Base-by-base conservation (phyloP, 768 basidiomycete species). In the Pleurotus tuber-regium region DNA sequence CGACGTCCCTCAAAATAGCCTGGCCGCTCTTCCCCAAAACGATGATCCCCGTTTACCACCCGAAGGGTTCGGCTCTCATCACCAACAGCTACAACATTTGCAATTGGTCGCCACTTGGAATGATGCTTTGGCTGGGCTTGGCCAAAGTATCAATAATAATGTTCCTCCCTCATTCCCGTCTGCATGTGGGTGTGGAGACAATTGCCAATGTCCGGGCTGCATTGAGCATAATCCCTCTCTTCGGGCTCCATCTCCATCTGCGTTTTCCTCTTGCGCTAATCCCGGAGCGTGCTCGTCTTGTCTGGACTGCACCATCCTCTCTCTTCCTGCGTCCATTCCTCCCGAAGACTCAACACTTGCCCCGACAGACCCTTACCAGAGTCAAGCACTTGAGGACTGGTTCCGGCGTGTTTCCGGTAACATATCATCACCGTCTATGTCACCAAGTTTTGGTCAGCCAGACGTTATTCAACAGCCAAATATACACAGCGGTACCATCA, bases 141-240 rank as follows among this genome's bases (percentile, higher is more conserved):
- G 9, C 8, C 46, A 48, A 35, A 48, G 35, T 24, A 23, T 48
- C 18, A 35, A 48, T 18, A 35, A 26, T 24, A 25, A 21, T 19
- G 26, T 59, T 33, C 50, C 55, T 25, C 56, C 56, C 3, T 56
- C 63, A n/a, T 70, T 75, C 54, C 76, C 75, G n/a, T 75, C 77
- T 0, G 43, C 71, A 1, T 89, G 87, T 60, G 73, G 74, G 21
- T 89, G 87, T 58, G 86, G 86, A 19, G 77, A 82, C 44, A 67
- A 66, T 2, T 88, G 86, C 61, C 65, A 71, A 16, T 89, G 86
- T 56, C 79, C 84, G 1, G 86, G 86, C 5, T 87, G 86, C 56
- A 61, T 75, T 41, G 72, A 83, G 35, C 84, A 87, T 56, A 78
- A 65, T 30, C 71, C 63, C 23, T 54, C 66, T n/a, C 61, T 65